phyloP scores from a whole-genome alignment of 1,284 basidiomycete species.

The Fomitiporia mediterranea region DNA sequence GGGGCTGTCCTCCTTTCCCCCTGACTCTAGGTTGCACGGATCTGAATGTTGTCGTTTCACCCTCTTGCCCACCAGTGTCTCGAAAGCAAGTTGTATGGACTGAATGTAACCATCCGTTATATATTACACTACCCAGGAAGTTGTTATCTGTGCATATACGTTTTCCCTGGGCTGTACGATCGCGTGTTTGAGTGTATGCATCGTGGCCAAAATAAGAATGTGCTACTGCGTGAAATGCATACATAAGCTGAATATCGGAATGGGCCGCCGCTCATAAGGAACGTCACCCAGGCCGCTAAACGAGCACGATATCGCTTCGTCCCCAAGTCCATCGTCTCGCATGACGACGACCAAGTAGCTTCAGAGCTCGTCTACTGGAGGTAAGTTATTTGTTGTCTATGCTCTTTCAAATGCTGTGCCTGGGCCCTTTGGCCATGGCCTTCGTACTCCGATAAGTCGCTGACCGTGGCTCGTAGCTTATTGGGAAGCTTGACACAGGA shows the following conservation, averaged over 20 bases:
- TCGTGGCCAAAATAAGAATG: neutral
- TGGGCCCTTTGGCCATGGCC: no score
- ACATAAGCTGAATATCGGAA: constrained; percentile 21
- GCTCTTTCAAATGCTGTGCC: neutral
- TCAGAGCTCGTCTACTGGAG: constrained; percentile 2
- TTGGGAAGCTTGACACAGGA: neutral
- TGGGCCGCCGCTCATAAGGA: neutral
- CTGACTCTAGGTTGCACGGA: no score
- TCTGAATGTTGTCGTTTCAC: no score
- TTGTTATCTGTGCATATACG: no score
- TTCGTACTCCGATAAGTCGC: neutral
- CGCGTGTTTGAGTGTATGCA: constrained; percentile 20
- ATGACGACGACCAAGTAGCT: constrained; percentile 12
- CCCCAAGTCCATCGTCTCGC: constrained; percentile 12
- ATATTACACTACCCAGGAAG: no score
- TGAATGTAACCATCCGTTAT: no score
- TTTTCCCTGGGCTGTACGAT: no score
- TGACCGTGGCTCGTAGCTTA: constrained; percentile 4
- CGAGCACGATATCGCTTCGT: constrained; percentile 11
- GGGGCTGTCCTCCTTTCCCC: no score
- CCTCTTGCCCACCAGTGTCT: no score
- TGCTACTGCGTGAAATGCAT: no score
- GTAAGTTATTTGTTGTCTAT: neutral
- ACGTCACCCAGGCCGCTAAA: neutral
- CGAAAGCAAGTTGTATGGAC: no score